phyloP scores from a whole-genome alignment of 2,329 filamentous ascomycete species.

The Fusarium pininemorale region DNA sequence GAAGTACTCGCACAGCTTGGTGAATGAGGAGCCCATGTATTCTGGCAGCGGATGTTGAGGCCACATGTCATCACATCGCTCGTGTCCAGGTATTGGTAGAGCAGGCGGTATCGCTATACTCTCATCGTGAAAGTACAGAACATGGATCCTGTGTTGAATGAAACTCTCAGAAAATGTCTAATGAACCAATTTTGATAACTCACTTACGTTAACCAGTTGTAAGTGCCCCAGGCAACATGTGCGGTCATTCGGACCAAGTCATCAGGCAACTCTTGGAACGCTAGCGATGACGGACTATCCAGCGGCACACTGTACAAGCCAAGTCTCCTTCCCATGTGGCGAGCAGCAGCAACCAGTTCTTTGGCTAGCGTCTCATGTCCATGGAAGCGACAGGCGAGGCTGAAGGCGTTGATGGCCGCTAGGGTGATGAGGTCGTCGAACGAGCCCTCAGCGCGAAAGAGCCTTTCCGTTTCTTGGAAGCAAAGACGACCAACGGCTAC shows the following conservation, averaged over 20 bases:
- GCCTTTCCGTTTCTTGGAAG: background rate
- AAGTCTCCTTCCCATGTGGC: background rate
- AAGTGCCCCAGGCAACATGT: background rate
- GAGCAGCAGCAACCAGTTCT: background rate
- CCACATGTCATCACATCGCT: background rate
- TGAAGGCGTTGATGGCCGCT: background rate
- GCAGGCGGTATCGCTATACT: background rate
- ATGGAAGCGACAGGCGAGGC: background rate
- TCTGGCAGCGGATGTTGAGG: background rate
- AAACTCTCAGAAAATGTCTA: background rate
- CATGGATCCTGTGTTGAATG: background rate
- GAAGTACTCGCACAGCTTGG: background rate
- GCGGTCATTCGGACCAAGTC: background rate
- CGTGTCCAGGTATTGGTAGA: background rate
- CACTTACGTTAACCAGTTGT: constrained; percentile 1
- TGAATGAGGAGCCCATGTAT: background rate
- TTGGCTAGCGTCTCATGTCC: background rate
- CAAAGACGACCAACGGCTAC: background rate
- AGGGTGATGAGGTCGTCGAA: background rate
- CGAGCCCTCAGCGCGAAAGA: background rate
- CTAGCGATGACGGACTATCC: background rate
- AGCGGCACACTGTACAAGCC: background rate
- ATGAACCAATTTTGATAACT: too few relatives aligned
- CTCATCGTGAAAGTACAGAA: background rate
- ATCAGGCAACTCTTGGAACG: background rate